Evolutionary conservation across 768 basidiomycete species (phyloP), one percentile per base, ranked within the genome.

Genomic region (Pisolithus microcarpus): DNA sequence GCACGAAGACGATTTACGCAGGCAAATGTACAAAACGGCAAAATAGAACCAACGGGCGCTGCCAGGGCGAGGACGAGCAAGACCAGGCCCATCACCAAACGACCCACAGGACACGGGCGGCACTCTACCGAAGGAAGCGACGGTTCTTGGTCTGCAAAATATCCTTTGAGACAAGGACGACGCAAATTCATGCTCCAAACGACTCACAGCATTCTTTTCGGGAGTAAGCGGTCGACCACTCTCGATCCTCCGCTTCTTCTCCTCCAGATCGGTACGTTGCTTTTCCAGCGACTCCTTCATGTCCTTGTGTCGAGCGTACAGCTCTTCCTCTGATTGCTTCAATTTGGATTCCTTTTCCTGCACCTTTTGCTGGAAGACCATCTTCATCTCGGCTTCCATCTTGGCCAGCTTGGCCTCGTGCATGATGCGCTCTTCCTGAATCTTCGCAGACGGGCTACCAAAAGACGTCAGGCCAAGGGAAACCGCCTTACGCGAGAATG

Each of bases 381-480:
- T 92, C 83, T 97, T 98, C 96, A 99, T 99, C 78, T 98, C 96
- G 50, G 93, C 89, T 74, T 99, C 96, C 87, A 97, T 97, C 84
- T 99, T 99, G 50, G 91, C 82, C 49, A 99, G 82, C 70, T 98
- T 98, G 59, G 90, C 88, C 72, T 99, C 95, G 72, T 99, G 95
- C 64, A 97, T 70, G 48, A 91, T 77, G 51, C 96, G 89, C 66
- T 99, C 96, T 66, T 99, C 96, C 57, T 94, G 92, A 74, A 91
- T 81, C 70, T 92, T 87, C 52, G 88, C 90, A 45, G 94, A 94
- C 55, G 96, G 96, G 72, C 95, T 98, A 44, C 43, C 49, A 43
- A 44, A 51, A 52, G 46, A 48, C 23, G 45, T 62, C 36, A 65
- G 48, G 54, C 56, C 1, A 13, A 15, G 2, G 40, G n/a, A 48